A percentile compares a stretch with the other conserved stretches of the same genome.
phyloP scores from a whole-genome alignment of 2,329 filamentous ascomycete species.

The Sclerotinia subarctica region DNA sequence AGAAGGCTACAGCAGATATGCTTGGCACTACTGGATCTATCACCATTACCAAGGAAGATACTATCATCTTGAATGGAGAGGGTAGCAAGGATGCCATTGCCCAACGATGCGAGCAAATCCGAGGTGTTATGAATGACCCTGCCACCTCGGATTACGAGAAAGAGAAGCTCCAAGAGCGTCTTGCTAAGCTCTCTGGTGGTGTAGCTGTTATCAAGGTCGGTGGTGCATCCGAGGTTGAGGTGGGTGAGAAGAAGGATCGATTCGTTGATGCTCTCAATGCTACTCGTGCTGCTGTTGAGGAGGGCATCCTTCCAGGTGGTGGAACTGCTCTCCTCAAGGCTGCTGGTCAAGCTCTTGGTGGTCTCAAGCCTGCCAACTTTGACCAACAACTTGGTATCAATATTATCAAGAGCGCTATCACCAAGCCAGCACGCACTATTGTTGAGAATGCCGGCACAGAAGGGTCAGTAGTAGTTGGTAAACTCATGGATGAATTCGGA shows the following conservation, averaged over 20 bases:
- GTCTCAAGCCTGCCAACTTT: conserved; percentile 89
- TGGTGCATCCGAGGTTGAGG: conserved; percentile 95
- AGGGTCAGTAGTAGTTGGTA: conserved; percentile 94
- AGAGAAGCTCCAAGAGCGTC: conserved; percentile 99
- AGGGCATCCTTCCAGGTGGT: conserved; percentile 97
- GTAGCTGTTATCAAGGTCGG: conserved; percentile 99
- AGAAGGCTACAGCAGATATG: conserved; percentile 95
- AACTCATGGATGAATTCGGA: conserved; percentile 92
- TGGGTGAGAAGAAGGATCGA: conserved; percentile 99
- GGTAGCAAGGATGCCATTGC: conserved; percentile 90
- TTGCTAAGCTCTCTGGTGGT: conserved; percentile 97
- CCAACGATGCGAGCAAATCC: conserved; percentile 98
- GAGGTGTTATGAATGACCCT: conserved; percentile 90
- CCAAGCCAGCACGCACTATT: conserved; percentile 87
- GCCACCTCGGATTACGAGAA: conserved; percentile 98
- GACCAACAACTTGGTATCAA: conserved; percentile 98
- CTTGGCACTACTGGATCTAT: conserved; percentile 96
- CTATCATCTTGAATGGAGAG: conserved; percentile 95
- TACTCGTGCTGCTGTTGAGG: conserved; percentile 95
- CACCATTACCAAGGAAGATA: conserved; percentile 99
- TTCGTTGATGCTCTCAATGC: conserved; percentile 98
- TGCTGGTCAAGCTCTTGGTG: conserved; percentile 77
- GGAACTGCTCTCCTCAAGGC: conserved; percentile 98
- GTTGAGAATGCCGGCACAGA: conserved; percentile 97
- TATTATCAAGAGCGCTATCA: conserved; percentile 98